These are phyloP conservation scores for Mycogone perniciosa DNA, from an alignment of 2,329 filamentous ascomycete species.

Conservation along the genomic window DNA sequence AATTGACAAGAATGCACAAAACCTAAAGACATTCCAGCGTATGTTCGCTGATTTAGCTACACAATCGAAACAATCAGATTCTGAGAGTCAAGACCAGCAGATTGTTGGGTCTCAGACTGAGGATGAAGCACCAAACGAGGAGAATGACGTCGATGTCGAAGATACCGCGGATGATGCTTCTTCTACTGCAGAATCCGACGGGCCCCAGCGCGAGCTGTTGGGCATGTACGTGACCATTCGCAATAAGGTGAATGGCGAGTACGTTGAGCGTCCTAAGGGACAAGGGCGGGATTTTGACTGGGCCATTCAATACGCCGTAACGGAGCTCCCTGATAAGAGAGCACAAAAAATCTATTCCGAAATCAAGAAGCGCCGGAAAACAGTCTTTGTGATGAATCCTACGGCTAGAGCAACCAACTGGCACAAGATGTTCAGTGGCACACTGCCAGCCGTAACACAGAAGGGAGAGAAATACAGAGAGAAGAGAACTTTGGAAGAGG, in stretches of 20 bases:
- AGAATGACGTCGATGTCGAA: constrained; percentile 5
- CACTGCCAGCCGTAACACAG: constrained; percentile 36
- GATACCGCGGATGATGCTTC: constrained; percentile 5
- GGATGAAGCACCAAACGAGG: constrained; percentile 9
- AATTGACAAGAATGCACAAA: constrained; percentile 34
- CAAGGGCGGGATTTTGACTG: constrained; percentile 46
- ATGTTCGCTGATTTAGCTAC: constrained; percentile 45
- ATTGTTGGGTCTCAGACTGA: neutral
- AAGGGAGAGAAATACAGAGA: constrained; percentile 55
- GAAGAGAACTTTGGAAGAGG: constrained; percentile 46
- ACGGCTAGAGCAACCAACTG: constrained; percentile 35
- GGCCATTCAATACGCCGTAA: constrained; percentile 72
- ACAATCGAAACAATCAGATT: constrained; percentile 23
- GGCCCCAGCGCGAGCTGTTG: constrained; percentile 39
- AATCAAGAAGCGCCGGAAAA: constrained; percentile 50
- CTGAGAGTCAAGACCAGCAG: neutral
- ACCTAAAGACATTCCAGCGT: constrained; percentile 44
- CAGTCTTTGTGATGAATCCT: constrained; percentile 36
- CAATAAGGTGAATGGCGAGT: constrained; percentile 63
- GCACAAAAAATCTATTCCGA: constrained; percentile 49
- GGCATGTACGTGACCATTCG: constrained; percentile 66
- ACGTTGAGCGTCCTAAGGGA: constrained; percentile 53
- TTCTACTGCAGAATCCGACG: neutral
- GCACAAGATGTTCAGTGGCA: constrained; percentile 42
- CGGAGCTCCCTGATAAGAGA: constrained; percentile 46